phyloP scores from a whole-genome alignment of 495 filamentous ascomycete genomes.

The Penicillium steckii region DNA sequence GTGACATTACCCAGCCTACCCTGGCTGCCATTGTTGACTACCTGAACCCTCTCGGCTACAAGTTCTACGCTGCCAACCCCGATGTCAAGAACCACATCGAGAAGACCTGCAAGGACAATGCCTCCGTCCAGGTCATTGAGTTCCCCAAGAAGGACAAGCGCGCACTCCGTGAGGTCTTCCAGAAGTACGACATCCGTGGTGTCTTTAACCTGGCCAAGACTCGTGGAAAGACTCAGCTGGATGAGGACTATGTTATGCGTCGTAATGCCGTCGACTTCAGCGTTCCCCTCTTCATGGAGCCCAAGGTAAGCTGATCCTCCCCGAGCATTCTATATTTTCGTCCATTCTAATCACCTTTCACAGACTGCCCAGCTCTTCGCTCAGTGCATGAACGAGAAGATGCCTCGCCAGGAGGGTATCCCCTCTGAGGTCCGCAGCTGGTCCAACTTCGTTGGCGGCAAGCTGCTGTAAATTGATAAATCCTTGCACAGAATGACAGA shows the following conservation, averaged over 20 bases:
- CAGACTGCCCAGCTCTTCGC: slow-evolving; percentile 95
- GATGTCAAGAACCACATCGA: slow-evolving; percentile 84
- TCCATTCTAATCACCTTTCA: slow-evolving; percentile 16
- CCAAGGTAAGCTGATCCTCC: slow-evolving; percentile 66
- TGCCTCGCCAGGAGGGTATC: slow-evolving; percentile 78
- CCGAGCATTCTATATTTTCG: neutral
- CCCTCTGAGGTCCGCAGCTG: slow-evolving; percentile 88
- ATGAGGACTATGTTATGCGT: slow-evolving; percentile 98
- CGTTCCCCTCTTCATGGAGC: slow-evolving; percentile 97
- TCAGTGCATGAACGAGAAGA: slow-evolving; percentile 92
- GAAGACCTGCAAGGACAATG: slow-evolving; percentile 58
- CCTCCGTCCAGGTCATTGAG: slow-evolving; percentile 85
- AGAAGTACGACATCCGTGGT: slow-evolving; percentile 94
- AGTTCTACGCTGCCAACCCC: slow-evolving; percentile 80
- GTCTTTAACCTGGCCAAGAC: slow-evolving; percentile 91
- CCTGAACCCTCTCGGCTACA: slow-evolving; percentile 86
- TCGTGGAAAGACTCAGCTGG: slow-evolving; percentile 77
- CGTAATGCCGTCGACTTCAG: slow-evolving; percentile 98
- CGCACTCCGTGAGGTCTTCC: slow-evolving; percentile 89
- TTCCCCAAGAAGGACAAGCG: slow-evolving; percentile 97
- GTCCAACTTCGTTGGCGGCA: slow-evolving; percentile 91
- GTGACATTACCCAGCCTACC: slow-evolving; percentile 65
- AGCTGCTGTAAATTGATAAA: slow-evolving; percentile 66
- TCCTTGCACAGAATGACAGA: slow-evolving; percentile 23
- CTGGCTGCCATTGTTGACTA: slow-evolving; percentile 78